Evolutionary conservation across 768 basidiomycete species (phyloP), one percentile per base, ranked within the genome.

Genomic region (Tylopilus sp.): DNA sequence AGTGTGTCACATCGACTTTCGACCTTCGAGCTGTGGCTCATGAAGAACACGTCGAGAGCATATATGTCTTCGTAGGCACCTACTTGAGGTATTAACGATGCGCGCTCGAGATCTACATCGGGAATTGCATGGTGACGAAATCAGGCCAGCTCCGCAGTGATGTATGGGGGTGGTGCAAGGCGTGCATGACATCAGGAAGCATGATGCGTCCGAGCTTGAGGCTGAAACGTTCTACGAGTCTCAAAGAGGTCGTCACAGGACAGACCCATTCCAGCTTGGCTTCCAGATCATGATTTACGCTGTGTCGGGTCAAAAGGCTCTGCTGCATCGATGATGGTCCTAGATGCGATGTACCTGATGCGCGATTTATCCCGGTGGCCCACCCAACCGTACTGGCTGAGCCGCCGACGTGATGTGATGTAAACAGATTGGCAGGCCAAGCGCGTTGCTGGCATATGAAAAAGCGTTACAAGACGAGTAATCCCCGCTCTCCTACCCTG

Each of bases 401-500:
- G n/a, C n/a, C n/a, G n/a, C n/a, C n/a, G n/a, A n/a, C n/a, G 30
- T 40, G 33, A 30, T 21, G 43, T 16, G 44, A 7, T n/a, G 19
- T 19, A 12, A 19, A 45, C 14, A 30, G 24, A 50, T 40, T 58
- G 56, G 46, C 42, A 37, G 22, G 48, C 37, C 16, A 36, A 47
- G 48, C 33, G 52, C 30, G 22, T 55, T 45, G 45, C 44, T 59
- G 51, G 54, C 26, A 59, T 60, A 55, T 58, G 60, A 41, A 56
- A n/a, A 51, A 50, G 57, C 36, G 50, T 56, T 48, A 66, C 51
- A 48, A 36, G 60, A 60, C 40, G 57, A 57, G 67, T 68, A 68
- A 69, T 68, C 67, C 67, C 67, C 67, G 66, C 52, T 49, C 12
- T 10, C 2, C n/a, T 26, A 55, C 64, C 66, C 66, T 67, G 66